Base-by-base conservation (phyloP, 2,329 filamentous ascomycete genomes). In the Alternaria alternata region DNA sequence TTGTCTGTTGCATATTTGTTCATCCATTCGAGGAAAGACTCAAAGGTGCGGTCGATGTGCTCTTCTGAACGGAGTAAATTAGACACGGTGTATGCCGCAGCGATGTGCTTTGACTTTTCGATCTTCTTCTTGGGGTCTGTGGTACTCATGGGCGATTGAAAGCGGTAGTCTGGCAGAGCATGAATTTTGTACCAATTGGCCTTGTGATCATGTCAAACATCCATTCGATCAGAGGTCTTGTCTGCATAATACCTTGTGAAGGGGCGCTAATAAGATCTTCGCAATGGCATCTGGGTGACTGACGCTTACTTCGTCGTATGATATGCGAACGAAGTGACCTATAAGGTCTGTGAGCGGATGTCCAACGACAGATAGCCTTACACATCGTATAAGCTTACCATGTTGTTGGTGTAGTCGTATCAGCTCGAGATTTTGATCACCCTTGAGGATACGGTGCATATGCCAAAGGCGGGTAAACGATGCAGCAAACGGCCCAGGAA, bases 231-330 rank as follows among this genome's bases (percentile, higher is more conserved):
- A 8, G 5, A 2, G 14, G 11, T 9, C 14, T 7, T 41, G 7
- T n/a, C 8, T n/a, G 5, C 5, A n/a, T 12, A 5, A 2, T 58
- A 74, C 79, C 70, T 82, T 75, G 11, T 64, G 60, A 2, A 79
- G 57, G 6, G 72, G 69, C 1, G 67, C 70, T 28, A 76, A 62
- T 2, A 82, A 72, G 12, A 83, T 67, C 44, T 74, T 67, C 20
- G 71, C 72, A 20, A 81, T 70, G 14, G 75, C 81, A 59, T 81
- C 76, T 1, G 80, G 78, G 61, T 83, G 78, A 51, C 74, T 74
- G 39, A 83, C 74, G 57, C 79, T 81, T 60, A 83, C 75, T 73
- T 83, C 81, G 51, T 82, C 78, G 26, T 77, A 71, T 6, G 74
- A 72, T 32, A 83, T 81, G 16, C 82, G 80, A 30, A 83, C 78